Evolutionary conservation across 306 rosid genomes (phyloP), one percentile per base, ranked within the genome.

Genomic region (Arachis hypogaea): DNA sequence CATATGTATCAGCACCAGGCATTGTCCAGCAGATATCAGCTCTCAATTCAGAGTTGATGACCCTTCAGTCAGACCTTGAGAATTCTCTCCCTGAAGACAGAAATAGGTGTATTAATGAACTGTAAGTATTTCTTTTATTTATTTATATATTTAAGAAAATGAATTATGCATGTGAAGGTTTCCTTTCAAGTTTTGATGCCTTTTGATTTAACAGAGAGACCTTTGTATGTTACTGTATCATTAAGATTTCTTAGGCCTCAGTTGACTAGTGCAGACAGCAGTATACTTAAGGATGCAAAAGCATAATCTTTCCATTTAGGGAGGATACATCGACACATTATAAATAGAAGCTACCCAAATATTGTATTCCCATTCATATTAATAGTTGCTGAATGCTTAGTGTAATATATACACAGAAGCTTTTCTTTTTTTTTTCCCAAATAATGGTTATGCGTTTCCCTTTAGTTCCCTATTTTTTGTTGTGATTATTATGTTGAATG

Each of bases 1-100:
- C 97, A 6, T 92, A 94, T 79, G 93, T 94, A 65, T 94, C 99
- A 11, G 99, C 99, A 77, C 99, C 99, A 1, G 99, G 97, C 69
- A 94, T 94, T 81, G 91, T 94, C 59, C 97, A 89, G 72, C 97
- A 92, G 86, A 88, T 89, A 85, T 89, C 95, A 64, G 80, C 90
- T 82, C 96, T 94, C 75, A 90, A 87, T 75, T 88, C 97, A 63
- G 97, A 92, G 70, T 81, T 94, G 79, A 84, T 78, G 91, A 78
- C 87, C 71, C 93, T 94, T 79, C 95, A 94, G 74, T 88, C 89
- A 1, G 97, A 89, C 79, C 97, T 92, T 65, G 95, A 94, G 67
- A 94, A 82, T 82, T 92, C 99, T 72, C 96, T 94, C 81, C 99
- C 96, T 12, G 99, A 88, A 83, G 99, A 92, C 80, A 86, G 97